These are phyloP conservation scores for Chenopodium album DNA, from an alignment of 148 eudicot genomes.

Conservation along the genomic window DNA sequence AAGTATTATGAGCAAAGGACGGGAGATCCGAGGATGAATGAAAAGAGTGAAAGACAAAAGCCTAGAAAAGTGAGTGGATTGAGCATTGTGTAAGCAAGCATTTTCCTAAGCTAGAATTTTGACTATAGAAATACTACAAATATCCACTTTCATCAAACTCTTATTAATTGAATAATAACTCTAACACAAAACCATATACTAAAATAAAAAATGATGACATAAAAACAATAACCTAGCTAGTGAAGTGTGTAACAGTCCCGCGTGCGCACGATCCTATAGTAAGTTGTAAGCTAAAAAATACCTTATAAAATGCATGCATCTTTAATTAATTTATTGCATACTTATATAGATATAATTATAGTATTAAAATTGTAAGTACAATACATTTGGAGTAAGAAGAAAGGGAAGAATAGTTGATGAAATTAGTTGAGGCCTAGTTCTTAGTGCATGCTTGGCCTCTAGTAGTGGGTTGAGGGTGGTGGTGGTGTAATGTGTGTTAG, in stretches of 20 bases:
- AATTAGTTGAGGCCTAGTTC: constrained; percentile 4
- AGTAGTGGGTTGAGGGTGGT: constrained; percentile 17
- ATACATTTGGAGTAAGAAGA: background rate
- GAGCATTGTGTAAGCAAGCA: constrained; percentile 17
- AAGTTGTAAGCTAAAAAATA: background rate
- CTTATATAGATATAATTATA: no score
- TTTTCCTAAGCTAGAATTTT: background rate
- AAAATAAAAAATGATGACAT: background rate
- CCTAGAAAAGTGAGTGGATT: constrained; percentile 13
- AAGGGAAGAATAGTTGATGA: constrained; percentile 16
- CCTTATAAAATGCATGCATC: no score
- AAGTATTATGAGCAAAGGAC: background rate
- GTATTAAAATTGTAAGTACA: no score
- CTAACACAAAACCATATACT: background rate
- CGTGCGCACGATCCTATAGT: constrained; percentile 26
- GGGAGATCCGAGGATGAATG: constrained; percentile 23
- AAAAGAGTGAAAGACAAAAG: constrained; percentile 18
- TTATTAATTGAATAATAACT: background rate
- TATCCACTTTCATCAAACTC: constrained; percentile 9
- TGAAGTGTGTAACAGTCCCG: constrained; percentile 20
- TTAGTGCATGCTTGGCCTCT: background rate
- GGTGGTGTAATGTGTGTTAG: background rate
- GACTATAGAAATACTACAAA: constrained; percentile 11
- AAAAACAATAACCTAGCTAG: constrained; percentile 3
- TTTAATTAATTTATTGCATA: no score